Conservation (phyloP, 1,284 basidiomycete species). For the Wolfiporia cocos region DNA sequence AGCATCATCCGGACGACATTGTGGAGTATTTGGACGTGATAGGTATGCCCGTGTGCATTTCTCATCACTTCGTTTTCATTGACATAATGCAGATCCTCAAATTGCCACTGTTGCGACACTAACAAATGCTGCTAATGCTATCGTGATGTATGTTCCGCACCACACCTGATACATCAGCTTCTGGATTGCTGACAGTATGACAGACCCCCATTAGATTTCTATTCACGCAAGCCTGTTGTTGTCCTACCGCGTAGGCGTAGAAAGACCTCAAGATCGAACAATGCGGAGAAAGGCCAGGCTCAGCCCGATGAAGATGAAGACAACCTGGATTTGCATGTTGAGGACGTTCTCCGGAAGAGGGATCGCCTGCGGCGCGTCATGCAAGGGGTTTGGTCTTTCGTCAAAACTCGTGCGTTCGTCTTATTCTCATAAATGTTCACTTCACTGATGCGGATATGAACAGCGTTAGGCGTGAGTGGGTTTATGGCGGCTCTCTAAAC, state of each 20-base stretch:
- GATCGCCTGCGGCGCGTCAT: slow-evolving; percentile 58
- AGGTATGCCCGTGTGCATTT: slow-evolving; percentile 32
- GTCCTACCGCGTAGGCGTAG: slow-evolving; percentile 35
- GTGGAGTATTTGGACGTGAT: slow-evolving; percentile 78
- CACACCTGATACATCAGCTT: too few relatives aligned
- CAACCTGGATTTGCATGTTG: slow-evolving; percentile 73
- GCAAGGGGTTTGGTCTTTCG: slow-evolving; percentile 75
- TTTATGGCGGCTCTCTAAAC: too few relatives aligned
- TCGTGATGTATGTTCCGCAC: slow-evolving; percentile 53
- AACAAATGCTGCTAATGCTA: slow-evolving; percentile 75
- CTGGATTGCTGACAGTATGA: too few relatives aligned
- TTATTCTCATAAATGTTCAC: too few relatives aligned
- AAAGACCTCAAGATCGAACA: slow-evolving; percentile 13
- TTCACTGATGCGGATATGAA: too few relatives aligned
- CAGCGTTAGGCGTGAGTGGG: slow-evolving; percentile 17
- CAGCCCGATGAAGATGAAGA: slow-evolving; percentile 36
- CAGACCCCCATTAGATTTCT: slow-evolving; percentile 64
- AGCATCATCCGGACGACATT: slow-evolving; percentile 63
- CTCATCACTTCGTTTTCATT: slow-evolving; percentile 2
- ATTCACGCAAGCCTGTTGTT: slow-evolving; percentile 63
- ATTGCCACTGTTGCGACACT: slow-evolving; percentile 65
- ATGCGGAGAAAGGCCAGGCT: slow-evolving; percentile 28
- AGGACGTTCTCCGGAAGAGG: slow-evolving; percentile 65
- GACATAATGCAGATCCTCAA: slow-evolving; percentile 51
- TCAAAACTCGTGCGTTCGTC: slow-evolving; percentile 76